Evolutionary conservation across 768 basidiomycete genomes (phyloP).

Genomic region (Aureoboletus auriporus): DNA sequence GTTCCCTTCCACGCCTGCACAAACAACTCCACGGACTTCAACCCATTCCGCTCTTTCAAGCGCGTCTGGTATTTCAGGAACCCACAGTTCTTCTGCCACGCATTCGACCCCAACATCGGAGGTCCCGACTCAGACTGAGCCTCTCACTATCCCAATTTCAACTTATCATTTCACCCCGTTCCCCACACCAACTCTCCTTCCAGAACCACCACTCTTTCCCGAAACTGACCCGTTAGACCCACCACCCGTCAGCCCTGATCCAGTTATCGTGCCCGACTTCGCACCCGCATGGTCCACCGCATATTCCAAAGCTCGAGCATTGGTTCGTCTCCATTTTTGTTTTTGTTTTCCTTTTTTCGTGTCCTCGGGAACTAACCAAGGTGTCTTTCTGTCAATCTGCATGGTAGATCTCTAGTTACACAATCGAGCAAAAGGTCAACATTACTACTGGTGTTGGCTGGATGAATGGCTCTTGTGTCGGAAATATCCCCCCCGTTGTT

Average conservation of each 20-base stretch:
- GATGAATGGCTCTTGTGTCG: conserved; percentile 61
- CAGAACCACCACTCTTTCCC: conserved; percentile 52
- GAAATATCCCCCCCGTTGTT: conserved; percentile 54
- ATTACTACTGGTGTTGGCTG: conserved; percentile 56
- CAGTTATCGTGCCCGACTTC: conserved; percentile 42
- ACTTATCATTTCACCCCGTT: conserved; percentile 51
- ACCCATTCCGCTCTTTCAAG: conserved; percentile 4
- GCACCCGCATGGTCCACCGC: conserved; percentile 53
- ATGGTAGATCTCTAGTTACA: conserved; percentile 42
- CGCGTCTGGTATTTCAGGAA: background rate
- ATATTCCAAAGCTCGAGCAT: conserved; percentile 51
- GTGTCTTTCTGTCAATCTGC: background rate
- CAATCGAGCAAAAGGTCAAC: conserved; percentile 62
- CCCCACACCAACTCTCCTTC: conserved; percentile 54
- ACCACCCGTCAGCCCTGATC: conserved; percentile 45
- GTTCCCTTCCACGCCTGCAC: background rate
- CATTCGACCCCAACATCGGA: conserved; percentile 5
- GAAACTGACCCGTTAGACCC: conserved; percentile 52
- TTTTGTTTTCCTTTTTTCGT: background rate
- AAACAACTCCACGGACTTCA: conserved; percentile 1
- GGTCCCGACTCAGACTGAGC: conserved; percentile 16
- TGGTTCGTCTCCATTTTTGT: conserved; percentile 34
- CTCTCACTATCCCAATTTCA: conserved; percentile 36
- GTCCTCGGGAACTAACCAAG: background rate
- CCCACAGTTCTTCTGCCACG: conserved; percentile 7